These are phyloP conservation scores for Hammondia hammondi DNA, from an alignment of 169 alveolate genomes.

Conservation along the genomic window DNA sequence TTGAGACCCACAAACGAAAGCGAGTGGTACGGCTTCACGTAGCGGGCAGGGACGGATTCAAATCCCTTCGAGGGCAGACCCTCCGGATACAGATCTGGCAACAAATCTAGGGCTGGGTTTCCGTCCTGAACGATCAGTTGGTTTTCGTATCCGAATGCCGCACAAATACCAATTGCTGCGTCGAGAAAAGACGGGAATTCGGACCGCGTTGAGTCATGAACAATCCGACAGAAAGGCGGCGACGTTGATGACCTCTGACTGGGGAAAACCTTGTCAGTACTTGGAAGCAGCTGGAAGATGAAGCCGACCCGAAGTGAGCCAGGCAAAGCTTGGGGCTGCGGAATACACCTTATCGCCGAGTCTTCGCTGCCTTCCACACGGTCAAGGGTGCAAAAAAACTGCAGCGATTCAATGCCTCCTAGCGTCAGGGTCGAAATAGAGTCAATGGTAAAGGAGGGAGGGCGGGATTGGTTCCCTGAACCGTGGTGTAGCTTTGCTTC, in stretches of 20 bases:
- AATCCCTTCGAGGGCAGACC: constrained; percentile 11
- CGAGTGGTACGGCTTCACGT: background rate
- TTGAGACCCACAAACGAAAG: constrained; percentile 29
- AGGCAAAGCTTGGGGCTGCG: constrained; percentile 19
- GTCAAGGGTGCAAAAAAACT: background rate
- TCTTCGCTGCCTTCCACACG: constrained; percentile 20
- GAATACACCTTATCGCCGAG: background rate
- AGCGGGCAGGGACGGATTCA: constrained; percentile 26
- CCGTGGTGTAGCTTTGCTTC: background rate
- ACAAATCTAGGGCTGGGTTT: background rate
- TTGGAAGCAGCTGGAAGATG: background rate
- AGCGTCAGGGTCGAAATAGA: background rate
- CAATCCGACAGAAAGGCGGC: background rate
- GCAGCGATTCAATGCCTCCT: background rate
- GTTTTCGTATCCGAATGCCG: constrained; percentile 29
- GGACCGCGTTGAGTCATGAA: background rate
- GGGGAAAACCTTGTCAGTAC: background rate
- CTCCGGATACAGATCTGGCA: background rate
- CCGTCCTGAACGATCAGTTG: constrained; percentile 22
- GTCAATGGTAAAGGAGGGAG: background rate
- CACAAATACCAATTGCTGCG: constrained; percentile 34
- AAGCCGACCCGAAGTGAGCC: constrained; percentile 6
- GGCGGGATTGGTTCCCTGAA: background rate
- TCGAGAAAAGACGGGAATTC: background rate
- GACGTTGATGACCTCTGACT: background rate